Percentiles rank a stretch among this genome's conserved stretches.
Conservation (phyloP, 2,329 filamentous ascomycete species). For the Penicillium sclerotigenum region DNA sequence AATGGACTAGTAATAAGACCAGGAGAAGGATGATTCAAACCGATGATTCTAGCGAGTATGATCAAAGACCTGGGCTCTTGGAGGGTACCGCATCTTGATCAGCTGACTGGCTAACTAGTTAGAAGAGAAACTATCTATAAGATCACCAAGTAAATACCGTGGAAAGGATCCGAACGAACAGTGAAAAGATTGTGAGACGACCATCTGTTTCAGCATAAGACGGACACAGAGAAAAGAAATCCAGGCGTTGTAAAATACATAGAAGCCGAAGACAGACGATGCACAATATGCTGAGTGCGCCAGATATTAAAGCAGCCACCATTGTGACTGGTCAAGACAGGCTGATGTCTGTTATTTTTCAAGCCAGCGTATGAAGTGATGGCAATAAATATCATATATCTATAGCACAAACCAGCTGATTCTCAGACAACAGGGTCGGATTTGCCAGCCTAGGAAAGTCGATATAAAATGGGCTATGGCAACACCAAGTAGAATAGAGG, state of each 20-base stretch:
- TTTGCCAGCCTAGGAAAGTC: neutral
- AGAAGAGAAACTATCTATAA: neutral
- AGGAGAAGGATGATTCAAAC: neutral
- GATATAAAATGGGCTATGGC: neutral
- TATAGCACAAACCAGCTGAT: neutral
- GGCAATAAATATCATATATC: neutral
- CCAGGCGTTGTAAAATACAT: neutral
- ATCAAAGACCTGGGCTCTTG: no score
- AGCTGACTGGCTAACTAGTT: no score
- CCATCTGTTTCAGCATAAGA: neutral
- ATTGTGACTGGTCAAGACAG: neutral
- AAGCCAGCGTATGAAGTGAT: neutral
- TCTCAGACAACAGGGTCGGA: neutral
- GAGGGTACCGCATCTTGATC: no score
- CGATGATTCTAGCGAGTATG: neutral
- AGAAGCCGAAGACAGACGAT: neutral
- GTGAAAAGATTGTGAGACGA: neutral
- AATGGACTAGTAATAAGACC: neutral
- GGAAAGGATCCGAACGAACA: neutral
- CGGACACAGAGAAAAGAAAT: neutral
- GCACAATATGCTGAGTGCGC: neutral
- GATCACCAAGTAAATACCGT: neutral
- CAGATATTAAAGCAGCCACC: neutral
- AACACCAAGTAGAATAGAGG: neutral
- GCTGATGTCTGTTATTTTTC: neutral